Evolutionary conservation across 495 filamentous ascomycete genomes (phyloP).

Genomic region (Staphylotrichum tortipilum): DNA sequence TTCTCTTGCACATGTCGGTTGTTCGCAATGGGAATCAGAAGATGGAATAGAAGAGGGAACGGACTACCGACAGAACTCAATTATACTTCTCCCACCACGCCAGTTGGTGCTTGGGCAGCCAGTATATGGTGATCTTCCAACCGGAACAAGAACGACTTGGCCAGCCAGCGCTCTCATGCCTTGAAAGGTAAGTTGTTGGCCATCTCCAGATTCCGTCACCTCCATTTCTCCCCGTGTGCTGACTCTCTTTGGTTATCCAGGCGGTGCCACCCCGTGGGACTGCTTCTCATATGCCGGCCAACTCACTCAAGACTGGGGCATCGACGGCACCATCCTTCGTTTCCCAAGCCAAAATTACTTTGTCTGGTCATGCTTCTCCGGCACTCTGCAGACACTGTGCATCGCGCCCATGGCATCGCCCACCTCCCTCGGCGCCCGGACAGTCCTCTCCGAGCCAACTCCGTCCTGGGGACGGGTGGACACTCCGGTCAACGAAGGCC

Average conservation of each 20-base stretch:
- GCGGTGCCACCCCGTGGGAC: constrained; percentile 36
- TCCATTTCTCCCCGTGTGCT: neutral
- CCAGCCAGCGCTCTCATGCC: constrained; percentile 32
- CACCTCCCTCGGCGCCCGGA: constrained; percentile 15
- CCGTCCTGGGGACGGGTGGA: constrained; percentile 38
- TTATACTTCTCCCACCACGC: constrained; percentile 48
- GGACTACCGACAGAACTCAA: constrained; percentile 54
- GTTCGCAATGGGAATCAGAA: no score
- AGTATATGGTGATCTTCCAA: constrained; percentile 25
- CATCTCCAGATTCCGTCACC: no score
- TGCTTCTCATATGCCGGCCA: constrained; percentile 29
- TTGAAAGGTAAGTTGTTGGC: constrained; percentile 24
- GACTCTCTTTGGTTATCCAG: constrained; percentile 13
- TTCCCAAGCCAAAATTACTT: constrained; percentile 32
- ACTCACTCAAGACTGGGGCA: constrained; percentile 36
- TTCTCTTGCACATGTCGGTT: no score
- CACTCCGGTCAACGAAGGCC: constrained; percentile 46
- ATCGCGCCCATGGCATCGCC: constrained; percentile 31
- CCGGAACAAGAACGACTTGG: neutral
- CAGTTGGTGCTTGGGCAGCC: constrained; percentile 14
- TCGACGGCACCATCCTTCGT: constrained; percentile 38
- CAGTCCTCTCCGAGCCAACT: constrained; percentile 37
- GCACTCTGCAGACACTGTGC: constrained; percentile 38
- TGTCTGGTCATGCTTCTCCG: constrained; percentile 40
- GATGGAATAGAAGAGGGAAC: no score